These are phyloP conservation scores for Nakazawaea siamensis DNA, from an alignment of 805 yeast genomes.

Conservation along the genomic window DNA sequence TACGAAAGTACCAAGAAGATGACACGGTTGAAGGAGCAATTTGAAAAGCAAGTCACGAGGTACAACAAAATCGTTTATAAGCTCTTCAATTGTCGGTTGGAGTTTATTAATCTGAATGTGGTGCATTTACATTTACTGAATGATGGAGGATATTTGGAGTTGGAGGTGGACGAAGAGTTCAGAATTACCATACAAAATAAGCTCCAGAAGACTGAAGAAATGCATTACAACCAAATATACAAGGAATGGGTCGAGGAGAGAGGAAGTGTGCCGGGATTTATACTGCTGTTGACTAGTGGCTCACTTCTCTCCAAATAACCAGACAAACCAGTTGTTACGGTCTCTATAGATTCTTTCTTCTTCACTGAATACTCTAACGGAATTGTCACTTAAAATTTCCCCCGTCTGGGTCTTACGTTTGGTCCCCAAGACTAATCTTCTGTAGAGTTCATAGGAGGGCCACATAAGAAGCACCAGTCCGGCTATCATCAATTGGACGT, in stretches of 20 bases:
- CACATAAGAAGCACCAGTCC: conserved; percentile 20
- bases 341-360: conserved; percentile 31
- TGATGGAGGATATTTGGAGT: too few species aligned
- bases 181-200: not conserved
- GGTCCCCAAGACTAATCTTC: conserved; percentile 27
- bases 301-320: conserved; percentile 33
- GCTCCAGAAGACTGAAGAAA: too few species aligned
- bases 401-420: conserved; percentile 38
- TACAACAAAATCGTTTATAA: conserved; percentile 60
- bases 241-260: too few species aligned
- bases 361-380: conserved; percentile 32
- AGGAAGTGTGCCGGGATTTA: too few species aligned
- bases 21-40: conserved; percentile 47
- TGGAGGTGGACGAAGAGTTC: not conserved
- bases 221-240: too few species aligned
- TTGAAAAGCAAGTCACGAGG: conserved; percentile 59
- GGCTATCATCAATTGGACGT: conserved; percentile 21
- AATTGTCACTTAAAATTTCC: conserved; percentile 34
- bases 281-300: not conserved
- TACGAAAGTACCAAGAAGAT: conserved; percentile 43
- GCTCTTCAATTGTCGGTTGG: conserved; percentile 66
- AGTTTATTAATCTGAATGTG: too few species aligned
- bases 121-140: too few species aligned
- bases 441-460: conserved; percentile 23
- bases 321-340: conserved; percentile 28